Evolutionary conservation across 179 eudicot species (phyloP), one percentile per base, ranked within the genome.

Genomic region (Pouteria campechiana): DNA sequence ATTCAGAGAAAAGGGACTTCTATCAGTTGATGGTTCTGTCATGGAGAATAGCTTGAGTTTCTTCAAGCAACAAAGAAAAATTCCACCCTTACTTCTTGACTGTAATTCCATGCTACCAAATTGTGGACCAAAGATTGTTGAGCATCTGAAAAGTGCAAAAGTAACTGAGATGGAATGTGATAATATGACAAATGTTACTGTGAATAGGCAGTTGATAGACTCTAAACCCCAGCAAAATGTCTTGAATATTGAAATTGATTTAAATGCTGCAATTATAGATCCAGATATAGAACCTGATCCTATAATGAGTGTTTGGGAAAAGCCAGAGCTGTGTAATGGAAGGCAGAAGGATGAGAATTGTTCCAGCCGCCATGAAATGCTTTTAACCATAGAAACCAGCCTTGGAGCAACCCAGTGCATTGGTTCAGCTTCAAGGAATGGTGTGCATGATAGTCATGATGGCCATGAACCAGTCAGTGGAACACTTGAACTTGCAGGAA

Each of bases 301-400:
- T 47, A 47, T 37, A 31, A 35, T 48, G 29, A 23, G 28, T 34
- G 36, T 46, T 43, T 46, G 36, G 15, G 65, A 47, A 52, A 53
- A 48, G 37, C 18, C 64, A 52, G 54, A 46, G 29, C 22, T 51
- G 17, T 8, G 53, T 44, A 49, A 11, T 12, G 61, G 51, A 60
- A 50, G 32, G 37, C 21, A 33, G 52, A 32, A 39, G 35, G 61
- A 43, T 32, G 23, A 33, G 15, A 19, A 35, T 16, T n/a, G n/a
- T n/a, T n/a, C n/a, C n/a, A n/a, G n/a, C n/a, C n/a, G n/a, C n/a
- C n/a, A n/a, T n/a, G n/a, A n/a, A n/a, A n/a, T n/a, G n/a, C n/a
- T n/a, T n/a, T n/a, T n/a, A n/a, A n/a, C n/a, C n/a, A n/a, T n/a
- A n/a, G n/a, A n/a, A n/a, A n/a, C n/a, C n/a, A n/a, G n/a, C n/a